These are phyloP conservation scores for Tylopilus sp. DNA, from an alignment of 768 basidiomycete genomes.

Conservation along the genomic window DNA sequence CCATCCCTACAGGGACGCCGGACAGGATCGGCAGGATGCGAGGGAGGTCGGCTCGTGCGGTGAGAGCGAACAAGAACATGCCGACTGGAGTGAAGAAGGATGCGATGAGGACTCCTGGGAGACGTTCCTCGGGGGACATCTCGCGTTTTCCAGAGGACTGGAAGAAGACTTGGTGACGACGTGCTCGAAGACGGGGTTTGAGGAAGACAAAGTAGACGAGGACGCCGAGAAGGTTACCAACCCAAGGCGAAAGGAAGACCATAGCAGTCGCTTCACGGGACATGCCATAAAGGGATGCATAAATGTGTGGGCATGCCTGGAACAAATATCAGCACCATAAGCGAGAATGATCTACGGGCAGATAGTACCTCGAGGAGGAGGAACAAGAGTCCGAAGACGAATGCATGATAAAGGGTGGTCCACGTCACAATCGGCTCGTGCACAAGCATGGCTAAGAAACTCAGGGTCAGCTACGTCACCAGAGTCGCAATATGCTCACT, in stretches of 20 bases:
- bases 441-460: conserved; percentile 20
- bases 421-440: conserved; percentile 26
- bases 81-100: conserved; percentile 28
- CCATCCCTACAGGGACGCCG: conserved; percentile 26
- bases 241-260: conserved; percentile 26
- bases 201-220: conserved; percentile 24
- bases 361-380: conserved; percentile 25
- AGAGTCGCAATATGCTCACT: conserved; percentile 13
- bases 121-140: conserved; percentile 26
- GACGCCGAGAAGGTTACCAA: conserved; percentile 26
- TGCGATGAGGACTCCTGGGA: conserved; percentile 23
- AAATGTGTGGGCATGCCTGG: conserved; percentile 25
- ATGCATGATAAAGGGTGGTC: conserved; percentile 28
- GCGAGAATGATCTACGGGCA: neutral
- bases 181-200: conserved; percentile 20
- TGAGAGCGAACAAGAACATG: conserved; percentile 27
- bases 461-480: neutral
- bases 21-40: conserved; percentile 17
- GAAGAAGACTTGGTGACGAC: conserved; percentile 11
- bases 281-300: conserved; percentile 19
- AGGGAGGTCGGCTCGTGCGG: conserved; percentile 14
- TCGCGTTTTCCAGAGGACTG: conserved; percentile 22
- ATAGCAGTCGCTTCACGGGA: conserved; percentile 21
- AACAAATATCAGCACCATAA: neutral
- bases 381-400: conserved; percentile 27